Evolutionary conservation across 108 stramenopile species (phyloP).

Genomic region (Pinguiococcus pyrenoidosus): DNA sequence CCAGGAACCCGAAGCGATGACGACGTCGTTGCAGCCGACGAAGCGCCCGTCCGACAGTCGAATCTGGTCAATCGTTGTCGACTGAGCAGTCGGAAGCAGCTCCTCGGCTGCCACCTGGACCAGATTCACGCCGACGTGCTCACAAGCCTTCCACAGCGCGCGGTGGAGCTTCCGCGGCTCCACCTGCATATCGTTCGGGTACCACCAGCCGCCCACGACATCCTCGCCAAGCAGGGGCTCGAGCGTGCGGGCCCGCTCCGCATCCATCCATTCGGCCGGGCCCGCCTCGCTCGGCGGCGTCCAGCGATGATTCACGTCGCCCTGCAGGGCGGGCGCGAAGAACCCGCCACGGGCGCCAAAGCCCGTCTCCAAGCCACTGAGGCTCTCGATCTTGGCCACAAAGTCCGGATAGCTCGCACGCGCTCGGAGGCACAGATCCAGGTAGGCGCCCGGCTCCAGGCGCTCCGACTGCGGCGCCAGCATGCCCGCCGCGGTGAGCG

Average conservation of each 20-base stretch:
- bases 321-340: constrained; percentile 75
- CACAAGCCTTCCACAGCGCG: constrained; percentile 55
- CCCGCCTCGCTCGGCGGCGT: constrained; percentile 50
- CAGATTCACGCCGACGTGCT: constrained; percentile 64
- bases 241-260: constrained; percentile 56
- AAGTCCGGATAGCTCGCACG: constrained; percentile 57
- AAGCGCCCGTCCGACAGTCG: constrained; percentile 46
- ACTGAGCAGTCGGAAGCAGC: not conserved
- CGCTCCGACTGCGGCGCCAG: constrained; percentile 71
- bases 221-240: constrained; percentile 60
- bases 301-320: constrained; percentile 70
- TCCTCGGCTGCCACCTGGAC: constrained; percentile 37
- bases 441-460: constrained; percentile 55
- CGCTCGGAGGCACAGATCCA: constrained; percentile 61
- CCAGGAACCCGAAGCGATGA: constrained; percentile 81
- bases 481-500: constrained; percentile 33
- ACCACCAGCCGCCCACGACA: constrained; percentile 87
- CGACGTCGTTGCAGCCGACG: constrained; percentile 34
- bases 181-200: constrained; percentile 77
- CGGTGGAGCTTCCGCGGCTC: constrained; percentile 63
- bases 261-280: constrained; percentile 61
- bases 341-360: constrained; percentile 73
- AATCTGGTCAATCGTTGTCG: constrained; percentile 14
- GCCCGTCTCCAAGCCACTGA: constrained; percentile 41
- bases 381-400: constrained; percentile 23